These are phyloP conservation scores for Cladosporium sp. DNA, from an alignment of 2,329 filamentous ascomycete genomes.

Conservation along the genomic window DNA sequence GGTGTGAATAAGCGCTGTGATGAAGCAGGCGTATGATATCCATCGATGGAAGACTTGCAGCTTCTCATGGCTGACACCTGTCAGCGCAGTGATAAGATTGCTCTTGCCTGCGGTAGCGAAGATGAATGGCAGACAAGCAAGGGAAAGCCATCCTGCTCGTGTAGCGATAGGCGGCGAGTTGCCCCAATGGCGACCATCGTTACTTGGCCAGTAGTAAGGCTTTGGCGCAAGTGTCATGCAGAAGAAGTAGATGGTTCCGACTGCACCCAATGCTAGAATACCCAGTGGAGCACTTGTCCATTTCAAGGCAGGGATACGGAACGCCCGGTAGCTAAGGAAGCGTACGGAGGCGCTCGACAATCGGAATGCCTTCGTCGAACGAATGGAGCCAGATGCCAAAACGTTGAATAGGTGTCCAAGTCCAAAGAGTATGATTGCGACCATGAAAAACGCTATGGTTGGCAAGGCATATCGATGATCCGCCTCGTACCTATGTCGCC, in stretches of 20 bases:
- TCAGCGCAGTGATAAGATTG: constrained; percentile 57
- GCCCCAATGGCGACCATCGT: constrained; percentile 39
- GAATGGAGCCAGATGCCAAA: constrained; percentile 10
- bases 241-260: constrained; percentile 52
- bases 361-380: constrained; percentile 37
- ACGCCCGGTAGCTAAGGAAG: constrained; percentile 48
- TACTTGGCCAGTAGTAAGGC: constrained; percentile 60
- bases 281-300: constrained; percentile 52
- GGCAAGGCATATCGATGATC: constrained; percentile 57
- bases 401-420: neutral
- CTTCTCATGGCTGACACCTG: constrained; percentile 59
- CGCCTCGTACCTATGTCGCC: constrained; percentile 51
- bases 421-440: constrained; percentile 50
- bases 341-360: constrained; percentile 41
- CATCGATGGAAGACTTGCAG: constrained; percentile 60
- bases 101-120: constrained; percentile 50
- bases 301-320: constrained; percentile 37
- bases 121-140: constrained; percentile 56
- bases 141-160: constrained; percentile 55
- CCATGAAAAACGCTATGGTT: constrained; percentile 57
- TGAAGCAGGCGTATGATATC: constrained; percentile 59
- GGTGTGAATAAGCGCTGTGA: constrained; percentile 59
- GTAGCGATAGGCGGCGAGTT: constrained; percentile 57
- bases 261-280: constrained; percentile 43
- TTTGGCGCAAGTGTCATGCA: constrained; percentile 43